These are phyloP conservation scores for Phytopythium sindhum DNA, from an alignment of 352 stramenopile species.

Conservation along the genomic window DNA sequence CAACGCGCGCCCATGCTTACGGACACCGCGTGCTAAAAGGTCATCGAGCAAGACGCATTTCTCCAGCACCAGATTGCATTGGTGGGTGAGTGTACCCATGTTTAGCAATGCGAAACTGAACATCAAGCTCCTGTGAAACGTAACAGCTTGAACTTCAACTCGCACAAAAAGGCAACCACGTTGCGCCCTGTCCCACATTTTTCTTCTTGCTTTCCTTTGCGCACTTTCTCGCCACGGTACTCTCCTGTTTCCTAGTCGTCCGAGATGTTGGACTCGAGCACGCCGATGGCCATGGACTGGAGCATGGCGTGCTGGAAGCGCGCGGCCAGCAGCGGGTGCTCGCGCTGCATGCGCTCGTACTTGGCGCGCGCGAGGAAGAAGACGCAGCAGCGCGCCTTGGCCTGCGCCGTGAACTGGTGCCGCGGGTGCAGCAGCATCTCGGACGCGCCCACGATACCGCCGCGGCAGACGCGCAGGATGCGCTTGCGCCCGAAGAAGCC, in stretches of 20 bases:
- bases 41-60: neutral
- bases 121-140: too few species aligned
- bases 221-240: neutral
- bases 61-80: neutral
- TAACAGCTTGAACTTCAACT: too few species aligned
- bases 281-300: constrained; percentile 77
- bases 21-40: neutral
- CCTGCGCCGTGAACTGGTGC: constrained; percentile 80
- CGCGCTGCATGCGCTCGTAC: constrained; percentile 64
- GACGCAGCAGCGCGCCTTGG: constrained; percentile 58
- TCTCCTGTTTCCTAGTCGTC: constrained; percentile 45
- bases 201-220: too few species aligned
- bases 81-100: too few species aligned
- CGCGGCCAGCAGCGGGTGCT: constrained; percentile 59
- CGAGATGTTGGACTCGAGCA: constrained; percentile 82
- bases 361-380: constrained; percentile 80
- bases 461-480: constrained; percentile 78
- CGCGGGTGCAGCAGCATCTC: constrained; percentile 81
- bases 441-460: constrained; percentile 71
- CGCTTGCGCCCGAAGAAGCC: constrained; percentile 77
- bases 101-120: too few species aligned
- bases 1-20: neutral
- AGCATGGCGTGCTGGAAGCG: constrained; percentile 86
- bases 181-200: neutral
- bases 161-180: too few species aligned